Base-by-base conservation (phyloP, 2,329 filamentous ascomycete genomes). In the Cordyceps javanica region DNA sequence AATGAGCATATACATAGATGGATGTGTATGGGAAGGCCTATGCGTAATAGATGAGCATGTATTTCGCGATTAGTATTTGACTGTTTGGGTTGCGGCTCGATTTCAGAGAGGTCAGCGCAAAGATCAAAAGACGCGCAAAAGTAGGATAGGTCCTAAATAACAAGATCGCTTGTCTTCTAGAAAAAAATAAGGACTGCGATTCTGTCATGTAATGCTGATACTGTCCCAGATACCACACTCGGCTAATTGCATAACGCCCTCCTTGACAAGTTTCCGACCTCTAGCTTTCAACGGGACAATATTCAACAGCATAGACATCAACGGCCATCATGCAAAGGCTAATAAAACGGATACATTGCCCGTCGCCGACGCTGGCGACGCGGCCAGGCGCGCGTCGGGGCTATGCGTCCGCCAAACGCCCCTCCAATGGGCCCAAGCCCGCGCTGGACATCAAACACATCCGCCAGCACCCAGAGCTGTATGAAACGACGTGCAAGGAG, bases 401-500 rank as follows among this genome's bases (percentile, higher is more conserved):
- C 59, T 65, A 67, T 39, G 62, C 65, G n/a, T 36, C 42, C 48
- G 55, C 59, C 45, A 71, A 69, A 59, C 80, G 86, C 39, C 88
- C 89, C 5, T 78, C 88, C 2, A 86, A 42, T 82, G 54, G 91
- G 90, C 14, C 91, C 91, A 11, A 93, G 90, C 69, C 84, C 90
- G 26, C 82, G 48, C 81, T 95, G 63, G 89, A 97, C 75, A 81
- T 96, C 69, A 93, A 90, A 71, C 88, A 94, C 74, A 96, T 99
- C 70, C 91, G 92, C 59, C 82, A 91, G 67, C 89, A 95, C 72
- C 84, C 89, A 16, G 83, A 87, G 14, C 80, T 95, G 16, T 89
- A 97, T 77, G 82, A 88, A 64, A 79, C 87, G 63, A 97, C 95
- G 68, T 96, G 90, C 73, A 70, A 88, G 60, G 87, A 91, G 63